Conservation (phyloP, 2,329 filamentous ascomycete genomes). For the Monosporascus sp. region DNA sequence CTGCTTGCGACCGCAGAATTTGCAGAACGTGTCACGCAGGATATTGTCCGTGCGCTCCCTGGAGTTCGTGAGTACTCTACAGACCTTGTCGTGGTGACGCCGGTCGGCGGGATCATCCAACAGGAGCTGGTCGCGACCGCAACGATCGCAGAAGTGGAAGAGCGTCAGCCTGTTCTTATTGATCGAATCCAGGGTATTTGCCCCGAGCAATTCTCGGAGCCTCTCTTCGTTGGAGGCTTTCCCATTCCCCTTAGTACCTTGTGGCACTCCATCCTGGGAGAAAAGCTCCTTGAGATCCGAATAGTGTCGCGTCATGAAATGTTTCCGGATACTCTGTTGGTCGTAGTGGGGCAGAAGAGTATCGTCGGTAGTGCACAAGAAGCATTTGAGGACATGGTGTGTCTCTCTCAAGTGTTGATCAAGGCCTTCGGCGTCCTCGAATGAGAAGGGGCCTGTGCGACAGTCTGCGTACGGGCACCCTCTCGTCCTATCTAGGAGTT, state of each 20-base stretch:
- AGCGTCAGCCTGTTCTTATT: not conserved
- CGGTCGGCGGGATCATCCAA: conserved; percentile 6
- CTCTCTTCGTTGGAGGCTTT: not conserved
- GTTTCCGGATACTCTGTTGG: conserved; percentile 10
- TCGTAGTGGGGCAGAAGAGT: conserved; percentile 29
- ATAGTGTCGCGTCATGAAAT: conserved; percentile 17
- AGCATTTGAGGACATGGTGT: conserved; percentile 26
- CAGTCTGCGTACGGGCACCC: conserved; percentile 37
- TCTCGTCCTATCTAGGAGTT: conserved; percentile 28
- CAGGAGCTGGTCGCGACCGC: conserved; percentile 8
- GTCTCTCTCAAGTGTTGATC: conserved; percentile 29
- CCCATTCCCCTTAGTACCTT: not conserved
- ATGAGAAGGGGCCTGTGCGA: conserved; percentile 23
- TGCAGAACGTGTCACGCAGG: conserved; percentile 1
- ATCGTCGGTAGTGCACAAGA: conserved; percentile 18
- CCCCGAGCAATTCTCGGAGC: not conserved
- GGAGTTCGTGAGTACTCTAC: not conserved
- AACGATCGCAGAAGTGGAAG: conserved; percentile 9
- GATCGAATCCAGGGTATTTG: not conserved
- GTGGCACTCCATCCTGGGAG: not conserved
- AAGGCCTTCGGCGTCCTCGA: conserved; percentile 24
- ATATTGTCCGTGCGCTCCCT: not conserved
- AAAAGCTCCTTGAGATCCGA: conserved; percentile 9
- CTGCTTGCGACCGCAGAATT: conserved; percentile 1
- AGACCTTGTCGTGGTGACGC: conserved; percentile 1